Evolutionary conservation across 768 basidiomycete genomes (phyloP).

Genomic region (Suillus decipiens): DNA sequence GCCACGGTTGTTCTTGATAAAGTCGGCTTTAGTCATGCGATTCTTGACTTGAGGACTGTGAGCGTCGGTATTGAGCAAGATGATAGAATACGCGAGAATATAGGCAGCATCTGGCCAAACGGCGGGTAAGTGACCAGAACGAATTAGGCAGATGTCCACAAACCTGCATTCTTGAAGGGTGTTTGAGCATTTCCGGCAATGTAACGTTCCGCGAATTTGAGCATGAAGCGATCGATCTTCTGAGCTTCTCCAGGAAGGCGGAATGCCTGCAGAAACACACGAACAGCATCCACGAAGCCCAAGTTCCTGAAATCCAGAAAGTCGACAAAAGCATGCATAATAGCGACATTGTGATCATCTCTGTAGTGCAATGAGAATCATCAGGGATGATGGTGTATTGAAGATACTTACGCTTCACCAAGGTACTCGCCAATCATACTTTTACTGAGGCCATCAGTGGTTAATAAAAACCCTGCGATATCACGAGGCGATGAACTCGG

Average conservation of each 20-base stretch:
- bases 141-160: conserved; percentile 27
- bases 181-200: conserved; percentile 86
- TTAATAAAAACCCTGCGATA: conserved; percentile 82
- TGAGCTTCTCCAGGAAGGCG: conserved; percentile 96
- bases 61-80: conserved; percentile 96
- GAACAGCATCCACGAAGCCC: conserved; percentile 86
- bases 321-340: conserved; percentile 98
- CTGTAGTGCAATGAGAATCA: conserved; percentile 41
- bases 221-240: conserved; percentile 98
- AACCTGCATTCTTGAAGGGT: conserved; percentile 92
- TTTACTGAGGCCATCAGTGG: conserved; percentile 92
- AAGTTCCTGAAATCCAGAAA: conserved; percentile 81
- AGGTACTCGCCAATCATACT: conserved; percentile 97
- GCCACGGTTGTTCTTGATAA: conserved; percentile 92
- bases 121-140: conserved; percentile 13
- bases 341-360: conserved; percentile 85
- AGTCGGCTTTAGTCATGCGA: conserved; percentile 91
- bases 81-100: conserved; percentile 91
- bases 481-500: conserved; percentile 67
- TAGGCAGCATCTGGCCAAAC: conserved; percentile 80
- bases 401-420: conserved; percentile 81
- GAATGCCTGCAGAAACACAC: conserved; percentile 91
- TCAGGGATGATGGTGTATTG: background rate
- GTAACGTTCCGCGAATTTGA: conserved; percentile 97
- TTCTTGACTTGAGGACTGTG: conserved; percentile 94